A percentile compares a stretch with the other conserved stretches of the same genome.
These are phyloP conservation scores for Fusarium oligoseptatum DNA, from an alignment of 2,329 filamentous ascomycete genomes.

Conservation along the genomic window DNA sequence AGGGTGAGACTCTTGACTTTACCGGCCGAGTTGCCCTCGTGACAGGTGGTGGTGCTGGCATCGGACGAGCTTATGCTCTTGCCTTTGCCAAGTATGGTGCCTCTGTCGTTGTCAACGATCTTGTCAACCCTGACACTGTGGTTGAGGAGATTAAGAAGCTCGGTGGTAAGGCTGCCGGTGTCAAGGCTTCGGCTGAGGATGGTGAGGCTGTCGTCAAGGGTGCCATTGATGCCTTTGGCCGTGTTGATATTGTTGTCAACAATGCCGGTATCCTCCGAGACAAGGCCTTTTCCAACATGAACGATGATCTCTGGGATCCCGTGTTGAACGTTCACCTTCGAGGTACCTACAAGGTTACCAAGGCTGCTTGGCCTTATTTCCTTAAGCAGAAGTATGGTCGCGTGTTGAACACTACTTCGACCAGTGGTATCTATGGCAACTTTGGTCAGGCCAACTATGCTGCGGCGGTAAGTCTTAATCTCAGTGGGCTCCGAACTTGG, in stretches of 20 bases:
- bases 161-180: conserved; percentile 90
- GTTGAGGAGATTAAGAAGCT: conserved; percentile 92
- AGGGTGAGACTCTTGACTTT: conserved; percentile 82
- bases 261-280: conserved; percentile 98
- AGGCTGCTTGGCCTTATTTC: conserved; percentile 98
- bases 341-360: conserved; percentile 96
- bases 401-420: conserved; percentile 96
- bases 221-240: conserved; percentile 92
- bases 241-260: conserved; percentile 96
- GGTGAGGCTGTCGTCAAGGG: conserved; percentile 92
- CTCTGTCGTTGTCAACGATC: conserved; percentile 92
- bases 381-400: conserved; percentile 99
- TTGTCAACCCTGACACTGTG: conserved; percentile 90
- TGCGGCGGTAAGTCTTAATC: conserved; percentile 74
- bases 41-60: conserved; percentile 89
- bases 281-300: conserved; percentile 99
- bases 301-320: conserved; percentile 91
- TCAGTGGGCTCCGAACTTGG: not conserved
- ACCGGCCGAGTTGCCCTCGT: conserved; percentile 87
- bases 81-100: conserved; percentile 89
- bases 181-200: conserved; percentile 94
- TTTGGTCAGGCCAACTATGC: conserved; percentile 99
- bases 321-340: conserved; percentile 93
- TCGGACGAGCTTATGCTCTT: conserved; percentile 90
- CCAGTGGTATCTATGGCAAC: conserved; percentile 98